phyloP scores from a whole-genome alignment of 2,329 filamentous ascomycete genomes.

The Zymoseptoria tritici region DNA sequence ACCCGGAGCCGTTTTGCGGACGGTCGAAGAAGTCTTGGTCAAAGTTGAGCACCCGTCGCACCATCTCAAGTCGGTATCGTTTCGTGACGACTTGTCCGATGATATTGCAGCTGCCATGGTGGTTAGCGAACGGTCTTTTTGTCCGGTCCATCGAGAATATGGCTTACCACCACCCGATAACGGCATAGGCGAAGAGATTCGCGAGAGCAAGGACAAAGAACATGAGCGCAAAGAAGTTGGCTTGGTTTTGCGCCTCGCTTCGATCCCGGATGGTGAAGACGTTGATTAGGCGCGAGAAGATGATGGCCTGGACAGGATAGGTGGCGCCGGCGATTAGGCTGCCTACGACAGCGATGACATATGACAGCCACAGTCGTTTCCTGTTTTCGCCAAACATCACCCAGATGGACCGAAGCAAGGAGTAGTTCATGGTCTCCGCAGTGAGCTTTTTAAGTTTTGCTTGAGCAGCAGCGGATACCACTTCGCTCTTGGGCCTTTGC shows the following conservation, averaged over 20 bases:
- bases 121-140: neutral
- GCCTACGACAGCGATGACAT: conserved; percentile 30
- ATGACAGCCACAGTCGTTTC: conserved; percentile 32
- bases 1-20: conserved; percentile 42
- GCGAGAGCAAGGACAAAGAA: conserved; percentile 49
- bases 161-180: conserved; percentile 34
- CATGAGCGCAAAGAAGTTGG: conserved; percentile 49
- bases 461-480: conserved; percentile 24
- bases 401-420: conserved; percentile 30
- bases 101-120: conserved; percentile 30
- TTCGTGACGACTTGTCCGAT: conserved; percentile 38
- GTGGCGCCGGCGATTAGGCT: conserved; percentile 34
- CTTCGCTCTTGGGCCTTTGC: conserved; percentile 20
- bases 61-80: conserved; percentile 31
- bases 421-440: conserved; percentile 24
- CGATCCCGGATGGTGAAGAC: conserved; percentile 39
- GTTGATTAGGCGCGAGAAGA: conserved; percentile 44
- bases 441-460: conserved; percentile 26
- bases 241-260: conserved; percentile 32
- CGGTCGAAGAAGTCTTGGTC: conserved; percentile 34
- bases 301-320: conserved; percentile 42
- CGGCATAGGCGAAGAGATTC: conserved; percentile 39
- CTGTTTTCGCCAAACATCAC: conserved; percentile 32
- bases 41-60: conserved; percentile 23
- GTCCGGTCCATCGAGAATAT: neutral